Conservation (phyloP, 1,284 basidiomycete genomes). For the Mrakiaceae sp. region DNA sequence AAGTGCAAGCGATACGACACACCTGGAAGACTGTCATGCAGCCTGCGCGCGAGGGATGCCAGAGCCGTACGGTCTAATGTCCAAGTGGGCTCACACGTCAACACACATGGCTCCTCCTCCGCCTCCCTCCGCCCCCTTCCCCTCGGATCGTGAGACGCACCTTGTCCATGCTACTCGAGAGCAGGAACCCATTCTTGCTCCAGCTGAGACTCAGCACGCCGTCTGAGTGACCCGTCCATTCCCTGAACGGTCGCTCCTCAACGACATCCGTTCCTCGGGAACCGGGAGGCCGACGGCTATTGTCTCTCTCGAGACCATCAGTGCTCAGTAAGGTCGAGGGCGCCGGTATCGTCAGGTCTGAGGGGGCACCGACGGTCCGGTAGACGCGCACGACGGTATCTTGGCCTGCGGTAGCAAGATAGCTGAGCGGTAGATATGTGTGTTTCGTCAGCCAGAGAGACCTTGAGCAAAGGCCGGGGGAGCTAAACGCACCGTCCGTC, state of each 20-base stretch:
- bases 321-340: background rate
- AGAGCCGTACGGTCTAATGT: constrained; percentile 27
- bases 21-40: constrained; percentile 32
- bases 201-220: constrained; percentile 34
- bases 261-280: background rate
- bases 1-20: background rate
- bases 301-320: background rate
- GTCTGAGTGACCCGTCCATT: constrained; percentile 29
- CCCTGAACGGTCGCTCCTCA: constrained; percentile 23
- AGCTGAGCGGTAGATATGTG: background rate
- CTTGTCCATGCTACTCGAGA: constrained; percentile 34
- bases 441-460: background rate
- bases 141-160: constrained; percentile 11
- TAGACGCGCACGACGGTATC: constrained; percentile 9
- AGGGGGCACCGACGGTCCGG: background rate
- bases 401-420: constrained; percentile 12
- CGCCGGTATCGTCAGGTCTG: background rate
- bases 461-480: background rate
- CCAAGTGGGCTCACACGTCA: background rate
- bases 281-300: background rate
- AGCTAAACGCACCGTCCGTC: constrained; percentile 2
- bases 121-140: background rate
- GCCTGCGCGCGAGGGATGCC: constrained; percentile 30
- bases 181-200: constrained; percentile 36
- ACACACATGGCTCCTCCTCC: background rate